Conservation (phyloP, 176 grass and related monocot species). For the Carex myosuroides region DNA sequence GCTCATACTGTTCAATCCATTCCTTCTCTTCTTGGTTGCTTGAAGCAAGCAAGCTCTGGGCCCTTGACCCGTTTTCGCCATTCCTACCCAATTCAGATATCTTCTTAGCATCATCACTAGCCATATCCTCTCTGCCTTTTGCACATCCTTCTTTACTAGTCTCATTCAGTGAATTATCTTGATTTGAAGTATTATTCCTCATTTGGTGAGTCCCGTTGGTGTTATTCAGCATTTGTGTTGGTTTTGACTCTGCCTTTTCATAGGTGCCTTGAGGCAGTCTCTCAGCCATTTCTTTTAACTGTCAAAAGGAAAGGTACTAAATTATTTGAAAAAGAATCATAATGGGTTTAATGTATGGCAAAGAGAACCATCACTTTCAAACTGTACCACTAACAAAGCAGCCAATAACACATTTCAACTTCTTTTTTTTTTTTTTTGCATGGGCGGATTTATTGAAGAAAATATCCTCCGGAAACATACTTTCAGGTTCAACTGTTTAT, state of each 20-base stretch:
- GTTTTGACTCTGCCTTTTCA: constrained; percentile 44
- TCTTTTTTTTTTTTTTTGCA: neutral
- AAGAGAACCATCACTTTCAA: neutral
- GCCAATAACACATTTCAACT: neutral
- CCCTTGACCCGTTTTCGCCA: constrained; percentile 45
- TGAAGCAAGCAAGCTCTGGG: constrained; percentile 37
- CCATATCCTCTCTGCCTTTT: constrained; percentile 36
- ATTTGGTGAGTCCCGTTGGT: constrained; percentile 49
- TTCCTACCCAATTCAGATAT: constrained; percentile 33
- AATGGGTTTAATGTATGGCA: neutral
- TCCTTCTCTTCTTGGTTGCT: constrained; percentile 61
- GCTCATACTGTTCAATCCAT: constrained; percentile 94
- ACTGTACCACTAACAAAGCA: neutral
- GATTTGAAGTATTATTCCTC: constrained; percentile 38
- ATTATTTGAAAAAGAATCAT: constrained; percentile 16
- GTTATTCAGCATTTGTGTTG: constrained; percentile 33
- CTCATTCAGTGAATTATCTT: constrained; percentile 36
- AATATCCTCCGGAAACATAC: neutral
- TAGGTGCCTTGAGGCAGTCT: constrained; percentile 60
- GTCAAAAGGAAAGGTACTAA: constrained; percentile 15
- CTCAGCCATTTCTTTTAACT: constrained; percentile 97
- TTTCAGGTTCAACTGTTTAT: constrained; percentile 27
- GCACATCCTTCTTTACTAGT: constrained; percentile 40
- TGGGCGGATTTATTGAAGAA: constrained; percentile 16
- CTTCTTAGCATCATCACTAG: constrained; percentile 38